Base-by-base conservation (phyloP, 192 early-diverging fungal genomes). In the Gaertneriomyces semiglobifer region DNA sequence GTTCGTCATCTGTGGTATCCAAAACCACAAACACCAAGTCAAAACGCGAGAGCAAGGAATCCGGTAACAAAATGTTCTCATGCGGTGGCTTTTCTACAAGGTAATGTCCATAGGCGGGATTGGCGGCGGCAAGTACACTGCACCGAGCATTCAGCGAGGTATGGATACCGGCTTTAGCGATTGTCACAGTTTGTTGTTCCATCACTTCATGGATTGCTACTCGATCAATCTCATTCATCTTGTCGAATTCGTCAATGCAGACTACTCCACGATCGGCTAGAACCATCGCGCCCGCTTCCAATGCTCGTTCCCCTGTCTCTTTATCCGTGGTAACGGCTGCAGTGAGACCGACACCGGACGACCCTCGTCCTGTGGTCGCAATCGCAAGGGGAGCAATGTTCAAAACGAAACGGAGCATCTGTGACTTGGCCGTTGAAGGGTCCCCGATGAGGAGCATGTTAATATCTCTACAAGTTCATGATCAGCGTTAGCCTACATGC, bases 191-290 rank as follows among this genome's bases (percentile, higher is more conserved):
- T 81, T 99, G 97, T 77, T 99, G 97, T 82, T 99, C 97, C 97
- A 99, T 99, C 3, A 97, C 97, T 88, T 99, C 97, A 81, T 99
- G 97, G 79, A 99, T 99, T 0, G 97, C 95, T 3, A 96, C 94
- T 62, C 95, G 88, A 71, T 99, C 97, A 16, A 90, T 83, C 65
- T 98, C 95, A 42, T 83, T 90, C 97, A 99, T 99, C 72, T 99
- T 99, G 82, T 99, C 97, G 76, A 99, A 99, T 78, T 99, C 97
- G 82, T 99, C 97, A 62, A 99, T 98, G 75, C 97, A 99, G 10
- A 96, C 92, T 43, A 99, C 87, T 51, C 97, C 97, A 25, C 93
- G 84, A 72, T 99, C 97, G 5, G 93, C 96, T 47, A 99, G 78
- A 12, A 99, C 95, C 97, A 99, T 96, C 9, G 97, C 97, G 61